Evolutionary conservation across 2,329 filamentous ascomycete species (phyloP).

Genomic region (Fusarium coffeatum): DNA sequence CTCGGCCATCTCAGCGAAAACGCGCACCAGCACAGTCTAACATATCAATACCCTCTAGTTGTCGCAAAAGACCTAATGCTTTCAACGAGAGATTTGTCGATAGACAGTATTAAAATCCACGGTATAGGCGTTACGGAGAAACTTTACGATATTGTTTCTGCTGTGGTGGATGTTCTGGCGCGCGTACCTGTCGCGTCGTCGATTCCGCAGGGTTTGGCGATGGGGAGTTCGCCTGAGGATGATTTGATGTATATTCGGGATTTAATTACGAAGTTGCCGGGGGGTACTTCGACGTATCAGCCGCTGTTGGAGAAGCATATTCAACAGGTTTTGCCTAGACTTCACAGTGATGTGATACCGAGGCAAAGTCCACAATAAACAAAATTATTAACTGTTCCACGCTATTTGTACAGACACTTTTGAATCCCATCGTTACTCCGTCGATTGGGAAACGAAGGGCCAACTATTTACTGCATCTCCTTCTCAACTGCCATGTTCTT

Average conservation of each 20-base stretch:
- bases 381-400: neutral
- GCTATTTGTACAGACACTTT: neutral
- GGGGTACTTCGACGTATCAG: conserved; percentile 54
- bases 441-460: too few species aligned
- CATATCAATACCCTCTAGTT: conserved; percentile 57
- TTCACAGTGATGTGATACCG: conserved; percentile 16
- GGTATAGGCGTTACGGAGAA: conserved; percentile 61
- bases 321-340: conserved; percentile 50
- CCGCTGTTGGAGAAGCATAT: conserved; percentile 56
- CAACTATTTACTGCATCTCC: neutral
- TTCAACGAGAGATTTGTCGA: conserved; percentile 53
- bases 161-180: conserved; percentile 58
- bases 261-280: conserved; percentile 54
- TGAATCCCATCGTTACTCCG: accelerated
- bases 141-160: conserved; percentile 58
- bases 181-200: conserved; percentile 52
- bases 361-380: neutral
- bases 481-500: conserved; percentile 24
- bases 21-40: conserved; percentile 51
- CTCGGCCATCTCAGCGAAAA: conserved; percentile 55
- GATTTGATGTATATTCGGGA: conserved; percentile 53
- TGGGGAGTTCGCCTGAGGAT: conserved; percentile 50
- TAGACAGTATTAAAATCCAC: conserved; percentile 56
- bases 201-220: conserved; percentile 40
- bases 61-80: conserved; percentile 55